These are phyloP conservation scores for Sporothrix dimorphospora DNA, from an alignment of 2,329 filamentous ascomycete species.

Conservation along the genomic window DNA sequence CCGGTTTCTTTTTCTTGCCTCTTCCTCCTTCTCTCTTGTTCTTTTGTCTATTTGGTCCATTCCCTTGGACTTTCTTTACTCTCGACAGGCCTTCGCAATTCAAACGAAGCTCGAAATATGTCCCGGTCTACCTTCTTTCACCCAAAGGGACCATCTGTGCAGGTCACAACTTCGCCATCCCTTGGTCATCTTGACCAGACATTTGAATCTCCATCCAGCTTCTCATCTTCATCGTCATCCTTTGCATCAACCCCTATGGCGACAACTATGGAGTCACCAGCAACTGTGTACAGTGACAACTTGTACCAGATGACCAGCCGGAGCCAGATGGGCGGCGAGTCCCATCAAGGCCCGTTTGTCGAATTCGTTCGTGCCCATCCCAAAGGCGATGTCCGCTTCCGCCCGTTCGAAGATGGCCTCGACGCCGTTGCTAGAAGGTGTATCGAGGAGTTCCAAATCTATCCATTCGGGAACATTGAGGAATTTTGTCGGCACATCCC, in stretches of 20 bases:
- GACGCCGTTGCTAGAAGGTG: conserved; percentile 59
- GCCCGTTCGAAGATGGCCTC: conserved; percentile 67
- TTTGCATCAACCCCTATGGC: not conserved
- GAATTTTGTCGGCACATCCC: conserved; percentile 76
- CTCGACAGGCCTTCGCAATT: not conserved
- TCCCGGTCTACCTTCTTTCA: conserved; percentile 17
- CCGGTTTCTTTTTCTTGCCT: not conserved
- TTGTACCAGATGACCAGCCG: not conserved
- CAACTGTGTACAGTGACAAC: conserved; percentile 30
- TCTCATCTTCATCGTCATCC: not conserved
- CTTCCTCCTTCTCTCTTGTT: conserved; percentile 26
- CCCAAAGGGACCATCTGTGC: conserved; percentile 23
- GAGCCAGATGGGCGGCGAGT: not conserved
- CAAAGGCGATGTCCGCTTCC: conserved; percentile 71
- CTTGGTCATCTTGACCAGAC: not conserved
- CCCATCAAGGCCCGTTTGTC: conserved; percentile 4
- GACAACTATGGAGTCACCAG: conserved; percentile 22
- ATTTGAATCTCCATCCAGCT: not conserved
- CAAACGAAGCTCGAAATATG: conserved; percentile 26
- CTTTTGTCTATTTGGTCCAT: not conserved
- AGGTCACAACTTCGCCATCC: conserved; percentile 10
- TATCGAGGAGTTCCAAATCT: conserved; percentile 67
- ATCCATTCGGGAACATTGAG: conserved; percentile 65
- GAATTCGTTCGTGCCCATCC: conserved; percentile 39
- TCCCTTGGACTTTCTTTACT: not conserved